phyloP scores from a whole-genome alignment of 108 stramenopile species.

The Nitzschia sp. region DNA sequence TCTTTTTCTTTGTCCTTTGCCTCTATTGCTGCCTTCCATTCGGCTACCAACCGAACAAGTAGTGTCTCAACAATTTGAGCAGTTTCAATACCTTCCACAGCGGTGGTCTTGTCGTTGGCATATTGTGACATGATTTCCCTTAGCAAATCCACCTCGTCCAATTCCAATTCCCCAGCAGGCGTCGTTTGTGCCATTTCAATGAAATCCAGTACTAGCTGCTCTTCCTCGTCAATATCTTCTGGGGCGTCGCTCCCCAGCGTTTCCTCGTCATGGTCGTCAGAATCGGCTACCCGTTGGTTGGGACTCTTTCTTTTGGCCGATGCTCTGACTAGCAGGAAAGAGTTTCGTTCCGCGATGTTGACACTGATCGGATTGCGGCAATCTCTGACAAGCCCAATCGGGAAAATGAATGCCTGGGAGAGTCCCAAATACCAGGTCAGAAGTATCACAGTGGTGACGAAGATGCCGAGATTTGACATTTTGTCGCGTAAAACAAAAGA shows the following conservation, averaged over 20 bases:
- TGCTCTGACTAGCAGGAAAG: background rate
- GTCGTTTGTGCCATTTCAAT: constrained; percentile 29
- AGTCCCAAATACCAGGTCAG: too few species aligned
- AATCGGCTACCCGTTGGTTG: background rate
- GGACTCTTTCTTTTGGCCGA: background rate
- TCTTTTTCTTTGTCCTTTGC: constrained; percentile 24
- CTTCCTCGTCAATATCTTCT: constrained; percentile 17
- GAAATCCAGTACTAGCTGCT: constrained; percentile 16
- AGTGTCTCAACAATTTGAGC: constrained; percentile 13
- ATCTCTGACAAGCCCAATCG: too few species aligned
- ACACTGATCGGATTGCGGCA: too few species aligned
- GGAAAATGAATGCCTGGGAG: too few species aligned
- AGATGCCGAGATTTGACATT: too few species aligned
- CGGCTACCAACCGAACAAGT: constrained; percentile 15
- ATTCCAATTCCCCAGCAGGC: constrained; percentile 21
- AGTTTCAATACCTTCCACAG: background rate
- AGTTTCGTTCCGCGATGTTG: background rate
- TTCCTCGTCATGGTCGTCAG: background rate
- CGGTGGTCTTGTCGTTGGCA: background rate
- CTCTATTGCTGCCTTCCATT: constrained; percentile 19
- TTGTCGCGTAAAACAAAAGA: too few species aligned
- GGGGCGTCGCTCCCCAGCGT: background rate
- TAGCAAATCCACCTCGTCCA: constrained; percentile 20
- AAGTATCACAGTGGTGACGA: too few species aligned
- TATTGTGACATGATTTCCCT: constrained; percentile 27